Conservation (phyloP, 1,284 basidiomycete genomes). For the Heterobasidion parviporum region DNA sequence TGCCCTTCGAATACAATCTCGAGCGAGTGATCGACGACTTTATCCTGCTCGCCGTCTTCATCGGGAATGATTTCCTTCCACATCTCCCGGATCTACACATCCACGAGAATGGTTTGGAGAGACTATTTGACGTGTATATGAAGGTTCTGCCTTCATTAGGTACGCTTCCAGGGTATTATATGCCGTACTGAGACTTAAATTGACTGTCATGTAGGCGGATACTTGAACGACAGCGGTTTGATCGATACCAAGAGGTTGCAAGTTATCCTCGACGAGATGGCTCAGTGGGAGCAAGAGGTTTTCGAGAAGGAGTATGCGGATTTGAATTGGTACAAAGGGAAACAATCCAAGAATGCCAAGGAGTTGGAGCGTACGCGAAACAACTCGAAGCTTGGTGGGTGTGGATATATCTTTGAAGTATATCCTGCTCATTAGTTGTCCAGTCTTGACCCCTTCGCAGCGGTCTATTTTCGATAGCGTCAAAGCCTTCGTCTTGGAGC, state of each 20-base stretch:
- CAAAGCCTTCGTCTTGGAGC: conserved; percentile 62
- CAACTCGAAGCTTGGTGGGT: conserved; percentile 43
- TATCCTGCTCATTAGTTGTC: not conserved
- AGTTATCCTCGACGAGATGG: conserved; percentile 83
- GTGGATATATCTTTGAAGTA: not conserved
- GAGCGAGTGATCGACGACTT: conserved; percentile 98
- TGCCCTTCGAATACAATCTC: conserved; percentile 72
- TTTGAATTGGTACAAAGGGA: conserved; percentile 84
- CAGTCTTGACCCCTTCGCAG: conserved; percentile 70
- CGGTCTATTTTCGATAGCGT: conserved; percentile 71
- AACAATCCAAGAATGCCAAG: conserved; percentile 68
- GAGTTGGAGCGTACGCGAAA: conserved; percentile 46
- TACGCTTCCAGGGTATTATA: conserved; percentile 23
- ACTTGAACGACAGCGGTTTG: conserved; percentile 85
- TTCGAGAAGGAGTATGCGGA: conserved; percentile 91
- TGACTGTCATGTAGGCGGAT: conserved; percentile 58
- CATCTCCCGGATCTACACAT: conserved; percentile 96
- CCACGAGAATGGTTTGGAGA: conserved; percentile 92
- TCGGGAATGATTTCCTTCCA: conserved; percentile 96
- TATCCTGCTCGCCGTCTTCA: conserved; percentile 91
- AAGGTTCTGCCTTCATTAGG: conserved; percentile 77
- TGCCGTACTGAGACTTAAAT: not conserved
- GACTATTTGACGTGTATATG: conserved; percentile 93
- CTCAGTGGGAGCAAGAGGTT: conserved; percentile 78
- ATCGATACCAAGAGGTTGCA: conserved; percentile 82